phyloP scores from a whole-genome alignment of 768 basidiomycete genomes.

The Termitomyces titanicus region DNA sequence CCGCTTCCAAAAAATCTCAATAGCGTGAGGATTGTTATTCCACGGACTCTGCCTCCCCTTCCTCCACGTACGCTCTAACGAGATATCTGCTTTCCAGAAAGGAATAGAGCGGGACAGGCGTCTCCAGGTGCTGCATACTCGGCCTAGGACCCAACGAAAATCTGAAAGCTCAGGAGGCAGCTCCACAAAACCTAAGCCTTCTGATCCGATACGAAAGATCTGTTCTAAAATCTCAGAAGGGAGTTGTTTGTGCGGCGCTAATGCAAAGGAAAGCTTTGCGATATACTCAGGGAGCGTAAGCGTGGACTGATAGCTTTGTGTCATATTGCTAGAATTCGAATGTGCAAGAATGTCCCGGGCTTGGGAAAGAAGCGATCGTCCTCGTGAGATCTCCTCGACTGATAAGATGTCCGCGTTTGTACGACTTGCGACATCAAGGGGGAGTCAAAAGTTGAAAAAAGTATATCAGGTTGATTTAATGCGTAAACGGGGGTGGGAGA shows the following conservation, averaged over 20 bases:
- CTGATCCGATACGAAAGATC: conserved; percentile 1
- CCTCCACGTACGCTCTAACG: no score
- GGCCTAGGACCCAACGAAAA: background rate
- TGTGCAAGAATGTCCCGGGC: background rate
- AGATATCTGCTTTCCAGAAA: background rate
- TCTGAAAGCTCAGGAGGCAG: background rate
- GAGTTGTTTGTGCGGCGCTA: no score
- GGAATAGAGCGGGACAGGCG: background rate
- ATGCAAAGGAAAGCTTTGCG: background rate
- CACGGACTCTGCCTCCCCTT: no score
- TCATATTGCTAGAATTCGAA: background rate
- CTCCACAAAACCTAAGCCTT: background rate
- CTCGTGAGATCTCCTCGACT: background rate
- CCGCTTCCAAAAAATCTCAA: background rate
- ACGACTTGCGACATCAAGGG: no score
- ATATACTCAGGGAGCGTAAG: background rate
- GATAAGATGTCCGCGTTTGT: no score
- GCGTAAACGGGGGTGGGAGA: no score
- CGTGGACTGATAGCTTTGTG: background rate
- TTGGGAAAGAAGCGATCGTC: background rate
- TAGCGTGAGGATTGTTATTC: no score
- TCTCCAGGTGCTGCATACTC: background rate
- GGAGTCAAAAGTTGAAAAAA: no score
- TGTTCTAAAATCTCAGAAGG: background rate
- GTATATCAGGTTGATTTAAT: no score